Percentiles rank a stretch among this genome's conserved stretches.
phyloP scores from a whole-genome alignment of 2,329 filamentous ascomycete genomes.

The Hypocrella siamensis region DNA sequence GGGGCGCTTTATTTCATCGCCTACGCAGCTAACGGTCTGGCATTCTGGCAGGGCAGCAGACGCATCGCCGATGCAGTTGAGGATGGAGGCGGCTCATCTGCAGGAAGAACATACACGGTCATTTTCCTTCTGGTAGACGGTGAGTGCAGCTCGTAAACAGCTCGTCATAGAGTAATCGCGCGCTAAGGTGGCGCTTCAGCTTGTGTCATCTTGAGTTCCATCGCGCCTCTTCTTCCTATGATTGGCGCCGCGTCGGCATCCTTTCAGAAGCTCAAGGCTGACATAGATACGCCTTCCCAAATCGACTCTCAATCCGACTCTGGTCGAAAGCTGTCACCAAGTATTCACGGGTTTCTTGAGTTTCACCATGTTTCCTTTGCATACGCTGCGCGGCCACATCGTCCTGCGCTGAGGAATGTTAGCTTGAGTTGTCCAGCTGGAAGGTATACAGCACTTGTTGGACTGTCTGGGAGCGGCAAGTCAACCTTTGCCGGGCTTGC shows the following conservation, averaged over 20 bases:
- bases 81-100: slow-evolving; percentile 18
- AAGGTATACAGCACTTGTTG: slow-evolving; percentile 54
- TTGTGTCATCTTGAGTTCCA: slow-evolving; percentile 29
- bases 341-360: slow-evolving; percentile 4
- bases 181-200: background rate
- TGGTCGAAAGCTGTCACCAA: slow-evolving; percentile 20
- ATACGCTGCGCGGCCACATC: slow-evolving; percentile 28
- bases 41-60: slow-evolving; percentile 53
- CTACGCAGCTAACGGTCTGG: slow-evolving; percentile 49
- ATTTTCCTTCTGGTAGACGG: slow-evolving; percentile 38
- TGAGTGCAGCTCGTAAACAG: slow-evolving; percentile 5
- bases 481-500: slow-evolving; percentile 51
- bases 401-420: slow-evolving; percentile 1
- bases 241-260: slow-evolving; percentile 38
- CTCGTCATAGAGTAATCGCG: background rate
- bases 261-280: slow-evolving; percentile 35
- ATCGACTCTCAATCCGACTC: slow-evolving; percentile 21
- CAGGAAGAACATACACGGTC: slow-evolving; percentile 36
- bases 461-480: slow-evolving; percentile 52
- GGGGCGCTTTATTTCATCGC: slow-evolving; percentile 52
- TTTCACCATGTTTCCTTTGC: slow-evolving; percentile 20
- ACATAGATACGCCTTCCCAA: slow-evolving; percentile 31
- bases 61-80: slow-evolving; percentile 25
- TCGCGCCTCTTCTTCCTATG: slow-evolving; percentile 42
- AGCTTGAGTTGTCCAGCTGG: slow-evolving; percentile 22